Evolutionary conservation across 2,329 filamentous ascomycete genomes (phyloP).

Genomic region (Colletotrichum liriopes): DNA sequence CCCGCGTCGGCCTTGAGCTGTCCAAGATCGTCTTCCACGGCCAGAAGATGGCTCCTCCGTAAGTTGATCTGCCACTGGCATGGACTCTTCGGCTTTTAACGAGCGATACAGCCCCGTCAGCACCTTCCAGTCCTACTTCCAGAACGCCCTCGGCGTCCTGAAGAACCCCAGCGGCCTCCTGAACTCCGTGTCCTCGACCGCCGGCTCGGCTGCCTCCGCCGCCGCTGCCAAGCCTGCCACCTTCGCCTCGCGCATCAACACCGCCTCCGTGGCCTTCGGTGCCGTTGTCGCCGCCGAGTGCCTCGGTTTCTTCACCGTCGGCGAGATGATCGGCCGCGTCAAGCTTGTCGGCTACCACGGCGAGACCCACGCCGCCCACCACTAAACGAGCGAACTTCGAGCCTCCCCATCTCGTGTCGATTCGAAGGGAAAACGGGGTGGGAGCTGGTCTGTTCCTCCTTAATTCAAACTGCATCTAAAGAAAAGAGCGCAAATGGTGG

Average conservation of each 20-base stretch:
- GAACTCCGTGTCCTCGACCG: constrained; percentile 69
- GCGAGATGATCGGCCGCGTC: constrained; percentile 95
- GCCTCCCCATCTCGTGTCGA: constrained; percentile 18
- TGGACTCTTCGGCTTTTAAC: constrained; percentile 25
- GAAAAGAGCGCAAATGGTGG: constrained; percentile 37
- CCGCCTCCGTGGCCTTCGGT: constrained; percentile 78
- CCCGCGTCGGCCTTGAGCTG: constrained; percentile 89
- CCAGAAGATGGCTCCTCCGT: constrained; percentile 97
- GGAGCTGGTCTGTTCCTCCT: constrained; percentile 20
- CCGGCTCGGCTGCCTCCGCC: constrained; percentile 69
- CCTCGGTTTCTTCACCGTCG: constrained; percentile 96
- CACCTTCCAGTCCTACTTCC: constrained; percentile 90
- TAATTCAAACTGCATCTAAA: constrained; percentile 42
- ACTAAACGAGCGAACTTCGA: constrained; percentile 58
- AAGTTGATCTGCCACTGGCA: constrained; percentile 62
- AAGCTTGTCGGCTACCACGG: constrained; percentile 96
- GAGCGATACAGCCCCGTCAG: constrained; percentile 73
- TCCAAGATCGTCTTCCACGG: constrained; percentile 88
- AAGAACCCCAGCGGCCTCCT: constrained; percentile 77
- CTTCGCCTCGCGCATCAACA: constrained; percentile 67
- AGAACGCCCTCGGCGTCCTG: constrained; percentile 79
- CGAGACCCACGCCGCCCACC: constrained; percentile 72
- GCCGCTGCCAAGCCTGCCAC: constrained; percentile 62
- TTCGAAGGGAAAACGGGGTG: constrained; percentile 3
- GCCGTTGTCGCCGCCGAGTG: constrained; percentile 89